phyloP scores from a whole-genome alignment of 306 rosid species.

The Casuarina equisetifolia region DNA sequence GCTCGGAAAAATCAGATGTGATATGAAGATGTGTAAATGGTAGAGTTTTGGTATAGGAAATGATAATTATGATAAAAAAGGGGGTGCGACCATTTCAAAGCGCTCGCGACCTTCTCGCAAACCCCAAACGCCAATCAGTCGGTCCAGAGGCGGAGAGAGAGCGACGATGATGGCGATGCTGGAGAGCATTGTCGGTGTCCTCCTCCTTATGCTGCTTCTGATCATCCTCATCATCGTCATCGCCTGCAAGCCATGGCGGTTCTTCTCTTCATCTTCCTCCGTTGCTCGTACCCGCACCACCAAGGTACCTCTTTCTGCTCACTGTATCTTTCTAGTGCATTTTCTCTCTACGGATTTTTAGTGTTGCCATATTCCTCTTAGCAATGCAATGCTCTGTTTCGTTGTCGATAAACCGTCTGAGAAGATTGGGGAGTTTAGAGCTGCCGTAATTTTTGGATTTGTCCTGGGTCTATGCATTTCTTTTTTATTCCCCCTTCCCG shows the following conservation, averaged over 20 bases:
- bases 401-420: conserved; percentile 21
- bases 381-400: conserved; percentile 25
- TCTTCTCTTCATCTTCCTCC: conserved; percentile 55
- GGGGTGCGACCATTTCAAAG: conserved; percentile 77
- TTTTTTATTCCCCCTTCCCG: background rate
- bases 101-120: conserved; percentile 62
- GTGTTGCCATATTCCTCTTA: background rate
- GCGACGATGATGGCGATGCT: conserved; percentile 61
- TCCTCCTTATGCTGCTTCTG: conserved; percentile 90
- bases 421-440: conserved; percentile 13
- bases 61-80: background rate
- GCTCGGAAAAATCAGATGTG: no score
- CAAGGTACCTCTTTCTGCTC: conserved; percentile 42
- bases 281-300: conserved; percentile 44
- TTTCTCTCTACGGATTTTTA: background rate
- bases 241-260: conserved; percentile 96
- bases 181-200: conserved; percentile 54
- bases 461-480: background rate
- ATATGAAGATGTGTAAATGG: no score
- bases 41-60: background rate
- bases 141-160: conserved; percentile 47
- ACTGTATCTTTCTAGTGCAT: background rate
- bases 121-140: conserved; percentile 52
- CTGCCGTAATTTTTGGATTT: background rate
- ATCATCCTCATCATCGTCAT: conserved; percentile 61